Evolutionary conservation across 2,329 filamentous ascomycete species (phyloP), one percentile per base, ranked within the genome.

Genomic region (Neospermospora avenae): DNA sequence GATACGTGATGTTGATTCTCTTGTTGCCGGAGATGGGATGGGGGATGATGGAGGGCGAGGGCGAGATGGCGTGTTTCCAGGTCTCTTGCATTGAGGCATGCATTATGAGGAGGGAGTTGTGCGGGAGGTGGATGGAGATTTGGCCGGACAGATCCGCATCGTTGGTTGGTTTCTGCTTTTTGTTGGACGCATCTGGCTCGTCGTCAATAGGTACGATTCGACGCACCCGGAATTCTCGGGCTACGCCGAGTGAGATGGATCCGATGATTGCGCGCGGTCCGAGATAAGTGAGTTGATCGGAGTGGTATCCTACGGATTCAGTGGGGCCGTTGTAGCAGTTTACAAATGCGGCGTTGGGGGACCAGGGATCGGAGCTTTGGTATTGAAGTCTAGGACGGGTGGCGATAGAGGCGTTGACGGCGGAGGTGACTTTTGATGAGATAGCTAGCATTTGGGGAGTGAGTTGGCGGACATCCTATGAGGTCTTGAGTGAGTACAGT

Each of bases 31-130:
- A 83, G 1, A 96, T 73, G 0, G 93, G 91, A 73, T 99, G 95
- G 1, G 91, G 91, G 63, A 92, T 88, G 60, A 98, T 89, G 3
- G 87, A 84, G 52, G 81, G 80, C 0, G 89, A 87, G 0, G 92
- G 89, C 0, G 86, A 80, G 45, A 99, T 89, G 66, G 84, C 84
- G 74, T 99, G 95, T 74, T 97, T 98, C 92, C 92, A 98, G 71
- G 90, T 88, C 71, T 98, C 93, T 71, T 98, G 93, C 91, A 96
- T 98, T 72, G 96, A 91, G 0, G 93, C 93, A 70, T 98, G 93
- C 95, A 99, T 98, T 10, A 98, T 81, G 0, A 99, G 81, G 0
- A 98, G 81, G 0, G 91, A 96, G 73, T 98, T 98, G 74, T 98
- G 95, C 0, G 93, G 93, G 0, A 98, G 84, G 68, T 97, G 91